Conservation (phyloP, 140 eudicot species). For the Flaveria floridana region DNA sequence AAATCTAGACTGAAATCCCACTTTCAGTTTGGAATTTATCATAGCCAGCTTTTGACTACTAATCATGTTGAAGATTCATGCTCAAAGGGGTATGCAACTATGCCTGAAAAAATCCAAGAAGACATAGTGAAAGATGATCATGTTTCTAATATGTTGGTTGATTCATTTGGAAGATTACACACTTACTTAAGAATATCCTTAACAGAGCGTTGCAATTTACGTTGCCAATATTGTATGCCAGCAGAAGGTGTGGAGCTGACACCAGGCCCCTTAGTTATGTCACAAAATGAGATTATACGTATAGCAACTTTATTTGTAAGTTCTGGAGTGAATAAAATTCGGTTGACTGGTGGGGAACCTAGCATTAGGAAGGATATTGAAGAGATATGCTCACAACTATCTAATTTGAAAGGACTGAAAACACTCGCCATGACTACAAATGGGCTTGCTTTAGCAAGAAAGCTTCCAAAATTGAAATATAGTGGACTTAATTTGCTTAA, state of each 20-base stretch:
- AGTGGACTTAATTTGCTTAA: slow-evolving; percentile 75
- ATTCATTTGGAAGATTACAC: slow-evolving; percentile 89
- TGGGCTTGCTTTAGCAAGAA: slow-evolving; percentile 66
- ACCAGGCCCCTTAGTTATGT: slow-evolving; percentile 57
- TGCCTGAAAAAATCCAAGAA: slow-evolving; percentile 50
- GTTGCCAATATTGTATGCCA: slow-evolving; percentile 99
- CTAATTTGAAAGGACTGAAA: slow-evolving; percentile 67
- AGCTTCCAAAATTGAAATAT: slow-evolving; percentile 75
- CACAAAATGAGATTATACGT: slow-evolving; percentile 69
- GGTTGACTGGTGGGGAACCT: slow-evolving; percentile 98
- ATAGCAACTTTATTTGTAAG: slow-evolving; percentile 76
- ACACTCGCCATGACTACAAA: slow-evolving; percentile 93
- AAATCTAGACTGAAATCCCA: slow-evolving; percentile 37
- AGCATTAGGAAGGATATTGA: slow-evolving; percentile 79
- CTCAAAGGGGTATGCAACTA: slow-evolving; percentile 50
- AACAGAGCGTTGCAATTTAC: slow-evolving; percentile 92
- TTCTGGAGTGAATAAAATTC: slow-evolving; percentile 84
- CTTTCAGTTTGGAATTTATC: slow-evolving; percentile 29
- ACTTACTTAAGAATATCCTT: slow-evolving; percentile 87
- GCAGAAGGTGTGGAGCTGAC: slow-evolving; percentile 92
- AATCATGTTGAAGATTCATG: slow-evolving; percentile 31
- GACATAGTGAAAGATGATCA: slow-evolving; percentile 46
- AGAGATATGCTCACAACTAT: slow-evolving; percentile 70
- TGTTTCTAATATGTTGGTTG: slow-evolving; percentile 69
- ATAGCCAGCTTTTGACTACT: slow-evolving; percentile 34